These are phyloP conservation scores for Trametes elegans DNA, from an alignment of 768 basidiomycete genomes.

Conservation along the genomic window DNA sequence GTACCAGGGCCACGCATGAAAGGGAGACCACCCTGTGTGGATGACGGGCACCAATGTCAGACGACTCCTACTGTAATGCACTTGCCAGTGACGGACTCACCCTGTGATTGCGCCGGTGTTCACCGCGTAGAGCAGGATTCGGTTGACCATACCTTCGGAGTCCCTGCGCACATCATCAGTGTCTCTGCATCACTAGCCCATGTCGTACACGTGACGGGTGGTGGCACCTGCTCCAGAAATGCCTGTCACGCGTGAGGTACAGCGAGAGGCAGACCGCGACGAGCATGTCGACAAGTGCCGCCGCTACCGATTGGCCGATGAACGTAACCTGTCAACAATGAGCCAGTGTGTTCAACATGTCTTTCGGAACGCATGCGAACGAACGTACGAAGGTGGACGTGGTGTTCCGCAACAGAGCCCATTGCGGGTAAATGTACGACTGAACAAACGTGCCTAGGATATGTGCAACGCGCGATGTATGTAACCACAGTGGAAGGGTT, in stretches of 20 bases:
- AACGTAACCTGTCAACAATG: not conserved
- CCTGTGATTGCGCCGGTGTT: slow-evolving; percentile 8
- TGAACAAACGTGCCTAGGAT: not conserved
- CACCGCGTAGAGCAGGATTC: slow-evolving; percentile 2
- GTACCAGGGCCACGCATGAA: no score
- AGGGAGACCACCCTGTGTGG: no score
- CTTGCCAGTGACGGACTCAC: no score
- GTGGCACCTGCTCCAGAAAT: not conserved
- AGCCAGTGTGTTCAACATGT: not conserved
- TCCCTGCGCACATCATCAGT: not conserved
- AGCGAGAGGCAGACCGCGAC: slow-evolving; percentile 7
- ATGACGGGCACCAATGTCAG: no score
- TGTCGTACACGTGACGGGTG: no score
- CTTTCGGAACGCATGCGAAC: no score
- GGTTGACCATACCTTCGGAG: slow-evolving; percentile 11
- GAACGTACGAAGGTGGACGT: not conserved
- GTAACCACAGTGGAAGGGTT: no score
- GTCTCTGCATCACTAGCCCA: not conserved
- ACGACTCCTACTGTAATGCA: no score
- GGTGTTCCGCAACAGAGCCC: not conserved
- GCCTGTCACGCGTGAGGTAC: slow-evolving; percentile 6
- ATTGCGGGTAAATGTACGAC: not conserved
- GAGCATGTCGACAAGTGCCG: slow-evolving; percentile 11
- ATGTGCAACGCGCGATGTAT: not conserved
- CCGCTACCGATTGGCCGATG: slow-evolving; percentile 5